These are phyloP conservation scores for Hypoxylon sp. DNA, from an alignment of 2,329 filamentous ascomycete species.

Conservation along the genomic window DNA sequence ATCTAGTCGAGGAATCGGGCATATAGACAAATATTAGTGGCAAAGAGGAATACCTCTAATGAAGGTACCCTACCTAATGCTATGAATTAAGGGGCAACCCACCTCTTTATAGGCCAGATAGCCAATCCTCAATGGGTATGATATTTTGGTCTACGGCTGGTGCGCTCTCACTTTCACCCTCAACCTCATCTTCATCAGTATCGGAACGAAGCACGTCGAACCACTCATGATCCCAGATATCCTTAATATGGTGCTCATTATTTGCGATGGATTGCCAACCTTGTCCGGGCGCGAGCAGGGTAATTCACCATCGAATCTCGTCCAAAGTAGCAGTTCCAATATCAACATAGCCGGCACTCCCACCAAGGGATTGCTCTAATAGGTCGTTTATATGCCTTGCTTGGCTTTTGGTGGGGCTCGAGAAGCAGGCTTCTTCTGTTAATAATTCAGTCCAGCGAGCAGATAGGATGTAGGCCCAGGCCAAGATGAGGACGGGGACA, in stretches of 20 bases:
- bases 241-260: background rate
- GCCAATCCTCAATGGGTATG: background rate
- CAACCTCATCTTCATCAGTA: slow-evolving; percentile 2
- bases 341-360: background rate
- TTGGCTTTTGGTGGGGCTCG: background rate
- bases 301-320: background rate
- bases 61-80: background rate
- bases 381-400: background rate
- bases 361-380: background rate
- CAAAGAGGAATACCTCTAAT: background rate
- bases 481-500: background rate
- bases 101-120: background rate
- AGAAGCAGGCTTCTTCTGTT: slow-evolving; percentile 1
- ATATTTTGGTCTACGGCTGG: slow-evolving; percentile 1
- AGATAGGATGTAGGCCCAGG: slow-evolving; percentile 1
- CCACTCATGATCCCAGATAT: slow-evolving; percentile 1
- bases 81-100: background rate
- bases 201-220: background rate
- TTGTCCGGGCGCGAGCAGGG: background rate
- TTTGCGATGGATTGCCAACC: background rate
- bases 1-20: slow-evolving; percentile 1
- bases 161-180: background rate
- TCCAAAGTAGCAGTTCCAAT: background rate
- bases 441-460: background rate
- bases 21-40: slow-evolving; percentile 2